These are phyloP conservation scores for Sordariomycetes sp. DNA, from an alignment of 2,329 filamentous ascomycete species.

Conservation along the genomic window DNA sequence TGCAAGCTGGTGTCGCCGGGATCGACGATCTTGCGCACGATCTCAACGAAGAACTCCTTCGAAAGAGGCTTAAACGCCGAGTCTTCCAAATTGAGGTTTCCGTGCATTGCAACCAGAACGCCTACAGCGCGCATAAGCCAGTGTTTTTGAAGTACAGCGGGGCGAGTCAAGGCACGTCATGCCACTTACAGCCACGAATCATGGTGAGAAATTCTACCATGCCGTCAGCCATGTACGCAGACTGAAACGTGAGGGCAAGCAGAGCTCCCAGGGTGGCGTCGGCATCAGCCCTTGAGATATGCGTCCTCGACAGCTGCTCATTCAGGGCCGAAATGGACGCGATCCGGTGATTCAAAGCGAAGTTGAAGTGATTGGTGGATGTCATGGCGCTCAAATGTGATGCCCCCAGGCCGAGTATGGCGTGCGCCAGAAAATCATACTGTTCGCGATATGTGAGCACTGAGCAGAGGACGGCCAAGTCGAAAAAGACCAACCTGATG, in stretches of 20 bases:
- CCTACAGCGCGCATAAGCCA: neutral
- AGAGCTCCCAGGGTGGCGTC: constrained; percentile 27
- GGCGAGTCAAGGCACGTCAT: neutral
- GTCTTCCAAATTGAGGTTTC: neutral
- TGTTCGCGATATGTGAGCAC: constrained; percentile 7
- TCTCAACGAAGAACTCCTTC: neutral
- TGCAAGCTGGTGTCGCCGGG: too few species aligned
- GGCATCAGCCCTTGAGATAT: too few species aligned
- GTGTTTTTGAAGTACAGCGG: too few species aligned
- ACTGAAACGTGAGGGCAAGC: constrained; percentile 27
- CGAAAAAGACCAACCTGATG: constrained; percentile 18
- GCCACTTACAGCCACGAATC: constrained; percentile 26
- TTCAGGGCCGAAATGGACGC: constrained; percentile 26
- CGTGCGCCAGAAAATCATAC: constrained; percentile 30
- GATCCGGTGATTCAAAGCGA: constrained; percentile 25
- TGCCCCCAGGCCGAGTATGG: constrained; percentile 30
- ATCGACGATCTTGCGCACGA: too few species aligned
- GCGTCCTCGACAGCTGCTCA: too few species aligned
- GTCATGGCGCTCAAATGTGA: constrained; percentile 23
- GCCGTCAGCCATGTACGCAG: constrained; percentile 27
- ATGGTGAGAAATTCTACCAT: constrained; percentile 29
- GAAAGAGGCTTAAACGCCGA: neutral
- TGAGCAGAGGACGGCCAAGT: neutral
- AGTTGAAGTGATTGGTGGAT: neutral
- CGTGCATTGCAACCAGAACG: neutral